Base-by-base conservation (phyloP, 176 grass and related monocot genomes). In the Phoenix dactylifera region DNA sequence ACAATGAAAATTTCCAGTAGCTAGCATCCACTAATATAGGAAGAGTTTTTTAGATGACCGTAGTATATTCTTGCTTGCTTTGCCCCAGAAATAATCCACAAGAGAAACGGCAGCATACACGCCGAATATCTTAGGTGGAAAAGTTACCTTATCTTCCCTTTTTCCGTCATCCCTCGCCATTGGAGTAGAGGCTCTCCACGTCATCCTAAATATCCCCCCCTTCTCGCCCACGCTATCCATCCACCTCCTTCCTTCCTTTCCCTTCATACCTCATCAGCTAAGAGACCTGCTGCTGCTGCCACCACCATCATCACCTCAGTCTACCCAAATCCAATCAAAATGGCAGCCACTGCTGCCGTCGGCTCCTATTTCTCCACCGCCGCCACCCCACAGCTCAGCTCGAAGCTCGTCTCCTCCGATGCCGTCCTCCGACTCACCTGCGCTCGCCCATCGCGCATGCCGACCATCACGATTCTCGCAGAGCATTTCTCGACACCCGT, bases 301-400 rank as follows among this genome's bases (percentile, higher is more conserved):
- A 23, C 48, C 50, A n/a, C 19, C 59, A 59, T 50, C 26, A 22
- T 49, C 20, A 63, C 72, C 65, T 51, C 7, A 44, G 10, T 44
- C 35, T 44, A 12, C 9, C 9, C 57, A 55, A 67, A 32, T 16
- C 1, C 19, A 14, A 49, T 59, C 18, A 32, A 60, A 76, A 94
- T 94, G 89, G 77, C 84, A 60, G 10, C 29, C 65, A 15, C 71
- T 6, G 35, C 35, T 44, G 35, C 35, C 35, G 9, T 44, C 12
- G 35, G 35, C 35, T 44, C 35, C 14, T 44, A 44, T 44, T 44
- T 44, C 69, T 20, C 71, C 15, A 57, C 84, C 15, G 70, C 77
- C 30, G 39, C 77, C 28, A 12, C 35, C 3, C 35, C 35, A 44
- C 58, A 60, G 26, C 26, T 60, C 58, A n/a, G 26, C 17, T 60